These are phyloP conservation scores for Beauveria medogensis DNA, from an alignment of 2,329 filamentous ascomycete genomes.

Conservation along the genomic window DNA sequence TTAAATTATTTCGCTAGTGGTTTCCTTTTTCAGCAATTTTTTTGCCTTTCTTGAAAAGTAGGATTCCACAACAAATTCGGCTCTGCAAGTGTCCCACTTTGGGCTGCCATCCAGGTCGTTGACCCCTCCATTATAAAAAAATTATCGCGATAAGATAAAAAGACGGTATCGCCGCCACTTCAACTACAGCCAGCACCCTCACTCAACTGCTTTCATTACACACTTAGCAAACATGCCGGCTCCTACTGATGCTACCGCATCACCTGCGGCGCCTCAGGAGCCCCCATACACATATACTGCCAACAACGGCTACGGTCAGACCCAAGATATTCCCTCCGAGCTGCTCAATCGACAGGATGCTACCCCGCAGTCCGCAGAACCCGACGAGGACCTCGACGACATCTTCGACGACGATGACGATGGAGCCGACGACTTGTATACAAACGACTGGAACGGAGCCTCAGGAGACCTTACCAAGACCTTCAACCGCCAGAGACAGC, in stretches of 20 bases:
- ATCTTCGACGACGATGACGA: slow-evolving; percentile 38
- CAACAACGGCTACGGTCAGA: slow-evolving; percentile 35
- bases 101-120: slow-evolving; percentile 2
- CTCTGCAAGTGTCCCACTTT: neutral
- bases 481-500: slow-evolving; percentile 75
- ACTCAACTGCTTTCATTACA: neutral
- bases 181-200: neutral
- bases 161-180: neutral
- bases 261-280: slow-evolving; percentile 35
- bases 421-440: slow-evolving; percentile 56
- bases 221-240: slow-evolving; percentile 2
- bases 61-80: too few species aligned
- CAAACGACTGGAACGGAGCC: slow-evolving; percentile 45
- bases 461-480: slow-evolving; percentile 71
- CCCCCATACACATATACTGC: slow-evolving; percentile 36
- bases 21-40: too few species aligned
- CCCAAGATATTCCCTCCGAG: slow-evolving; percentile 26
- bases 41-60: too few species aligned
- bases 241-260: slow-evolving; percentile 13
- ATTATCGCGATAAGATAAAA: slow-evolving; percentile 7
- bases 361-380: slow-evolving; percentile 13
- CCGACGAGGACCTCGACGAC: slow-evolving; percentile 30
- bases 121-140: slow-evolving; percentile 8
- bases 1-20: too few species aligned
- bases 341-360: slow-evolving; percentile 22